Percentiles rank a stretch among this genome's conserved stretches.
Evolutionary conservation across 208 protist species (phyloP).

Genomic region (Vickermania spadyakhi): DNA sequence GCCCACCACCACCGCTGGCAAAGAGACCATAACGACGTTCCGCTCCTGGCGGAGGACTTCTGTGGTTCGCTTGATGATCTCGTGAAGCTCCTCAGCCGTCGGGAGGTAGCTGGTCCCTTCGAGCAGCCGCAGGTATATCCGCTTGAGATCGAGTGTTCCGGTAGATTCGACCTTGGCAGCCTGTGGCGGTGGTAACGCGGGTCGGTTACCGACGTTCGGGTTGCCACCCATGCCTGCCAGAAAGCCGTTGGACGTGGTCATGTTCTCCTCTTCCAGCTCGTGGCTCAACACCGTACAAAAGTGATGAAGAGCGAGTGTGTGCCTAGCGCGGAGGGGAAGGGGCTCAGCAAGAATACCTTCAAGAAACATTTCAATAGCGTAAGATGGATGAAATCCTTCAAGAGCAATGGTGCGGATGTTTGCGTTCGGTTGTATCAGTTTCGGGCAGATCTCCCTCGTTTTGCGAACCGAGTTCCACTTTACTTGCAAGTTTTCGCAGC

Average conservation of each 20-base stretch:
- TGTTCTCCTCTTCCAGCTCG: conserved; percentile 70
- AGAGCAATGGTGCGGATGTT: conserved; percentile 9
- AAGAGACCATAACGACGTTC: conserved; percentile 93
- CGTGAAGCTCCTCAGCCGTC: conserved; percentile 59
- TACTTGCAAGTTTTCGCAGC: conserved; percentile 12
- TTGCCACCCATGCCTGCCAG: conserved; percentile 14
- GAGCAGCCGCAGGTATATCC: conserved; percentile 51
- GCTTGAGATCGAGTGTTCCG: conserved; percentile 30
- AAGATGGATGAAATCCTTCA: conserved; percentile 22
- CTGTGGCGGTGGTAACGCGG: not conserved
- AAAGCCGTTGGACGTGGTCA: conserved; percentile 33
- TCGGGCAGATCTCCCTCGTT: conserved; percentile 16
- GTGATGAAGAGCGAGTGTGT: conserved; percentile 58
- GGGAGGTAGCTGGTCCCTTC: conserved; percentile 41
- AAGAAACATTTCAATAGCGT: conserved; percentile 33
- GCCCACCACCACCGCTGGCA: conserved; percentile 87
- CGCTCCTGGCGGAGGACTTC: conserved; percentile 88
- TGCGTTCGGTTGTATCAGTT: conserved; percentile 22
- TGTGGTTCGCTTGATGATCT: conserved; percentile 56
- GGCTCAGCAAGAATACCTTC: conserved; percentile 30
- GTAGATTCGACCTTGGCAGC: not conserved
- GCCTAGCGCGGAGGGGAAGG: conserved; percentile 40
- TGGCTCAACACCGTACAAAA: conserved; percentile 53
- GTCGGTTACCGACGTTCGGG: not conserved
- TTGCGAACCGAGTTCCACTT: conserved; percentile 18